Percentiles rank a stretch among this genome's conserved stretches.
phyloP scores from a whole-genome alignment of 352 stramenopile species.

The Globisporangium recalcitrans region DNA sequence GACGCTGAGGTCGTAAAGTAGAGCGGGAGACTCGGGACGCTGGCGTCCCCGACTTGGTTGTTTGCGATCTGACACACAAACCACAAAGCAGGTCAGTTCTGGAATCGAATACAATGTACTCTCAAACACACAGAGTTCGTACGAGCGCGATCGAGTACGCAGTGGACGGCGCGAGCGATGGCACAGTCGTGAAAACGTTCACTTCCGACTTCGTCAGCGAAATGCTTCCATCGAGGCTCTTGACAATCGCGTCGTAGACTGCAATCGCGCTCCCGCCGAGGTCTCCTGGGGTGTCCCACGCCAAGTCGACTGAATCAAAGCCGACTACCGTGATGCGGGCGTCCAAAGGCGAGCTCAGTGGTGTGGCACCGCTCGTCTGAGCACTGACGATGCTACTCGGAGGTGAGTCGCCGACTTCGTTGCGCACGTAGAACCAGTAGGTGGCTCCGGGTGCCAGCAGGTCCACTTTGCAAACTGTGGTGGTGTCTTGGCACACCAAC shows the following conservation, averaged over 20 bases:
- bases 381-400: slow-evolving; percentile 16
- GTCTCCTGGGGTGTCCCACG: slow-evolving; percentile 34
- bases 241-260: slow-evolving; percentile 24
- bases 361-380: slow-evolving; percentile 22
- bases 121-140: not conserved
- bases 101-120: not conserved
- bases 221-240: slow-evolving; percentile 12
- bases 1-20: slow-evolving; percentile 27
- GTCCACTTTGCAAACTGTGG: slow-evolving; percentile 25
- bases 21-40: slow-evolving; percentile 17
- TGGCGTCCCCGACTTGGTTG: slow-evolving; percentile 14
- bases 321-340: slow-evolving; percentile 25
- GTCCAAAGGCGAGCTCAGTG: slow-evolving; percentile 30
- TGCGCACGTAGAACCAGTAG: slow-evolving; percentile 46
- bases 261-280: slow-evolving; percentile 30
- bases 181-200: not conserved
- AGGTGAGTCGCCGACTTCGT: slow-evolving; percentile 32
- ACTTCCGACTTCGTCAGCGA: not conserved
- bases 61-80: slow-evolving; percentile 5
- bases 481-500: slow-evolving; percentile 19
- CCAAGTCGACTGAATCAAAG: slow-evolving; percentile 22
- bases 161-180: slow-evolving; percentile 14
- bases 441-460: slow-evolving; percentile 21
- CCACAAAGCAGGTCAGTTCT: not conserved
- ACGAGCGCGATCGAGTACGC: slow-evolving; percentile 43